Base-by-base conservation (phyloP, 1,139 yeast genomes). In the Geotrichum bryndzae region DNA sequence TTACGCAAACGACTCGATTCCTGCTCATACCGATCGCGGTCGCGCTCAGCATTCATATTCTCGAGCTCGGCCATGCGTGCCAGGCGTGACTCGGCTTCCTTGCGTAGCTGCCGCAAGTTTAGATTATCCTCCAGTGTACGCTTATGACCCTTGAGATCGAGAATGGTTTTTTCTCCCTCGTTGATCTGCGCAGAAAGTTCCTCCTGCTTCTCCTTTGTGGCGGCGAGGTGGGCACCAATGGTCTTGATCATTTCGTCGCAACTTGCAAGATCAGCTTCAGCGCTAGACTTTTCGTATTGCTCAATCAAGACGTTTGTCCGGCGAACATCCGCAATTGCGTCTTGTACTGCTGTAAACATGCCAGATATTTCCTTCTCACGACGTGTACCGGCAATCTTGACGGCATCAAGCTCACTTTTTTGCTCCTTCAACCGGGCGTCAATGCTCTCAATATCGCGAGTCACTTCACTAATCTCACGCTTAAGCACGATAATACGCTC, bases 1-100 rank as follows among this genome's bases (percentile, higher is more conserved):
- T 78, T 78, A 61, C 94, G 82, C 51, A 94, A 75, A 25, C 72
- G 68, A 56, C 76, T 75, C 0, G 94, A 82, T 61, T 84, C 81
- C 29, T 78, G 76, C 66, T 89, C 87, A 70, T 87, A 94, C 64
- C 81, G 80, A 1, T 82, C 84, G 66, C 88, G 80, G 63, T 85
- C 83, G 1, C 76, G 75, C 65, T 85, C 87, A 0, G 97, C 97
- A 68, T 86, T 80, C 51, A 79, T 80, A 1, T 80, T 74, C 69
- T 88, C 82, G 18, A 85, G 73, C 10, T 74, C 73, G 0, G 63
- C 65, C 1, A 85, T 78, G 51, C 78, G 77, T 1, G 35, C 23
- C 11, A 25, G 18, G 15, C 53, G 18, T 1, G 68, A 68, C 0
- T 60, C 57, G 0, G 80, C 66, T 59, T 82, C 77, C 0, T 61